phyloP scores from a whole-genome alignment of 495 filamentous ascomycete species.

The Pyronema domesticum region DNA sequence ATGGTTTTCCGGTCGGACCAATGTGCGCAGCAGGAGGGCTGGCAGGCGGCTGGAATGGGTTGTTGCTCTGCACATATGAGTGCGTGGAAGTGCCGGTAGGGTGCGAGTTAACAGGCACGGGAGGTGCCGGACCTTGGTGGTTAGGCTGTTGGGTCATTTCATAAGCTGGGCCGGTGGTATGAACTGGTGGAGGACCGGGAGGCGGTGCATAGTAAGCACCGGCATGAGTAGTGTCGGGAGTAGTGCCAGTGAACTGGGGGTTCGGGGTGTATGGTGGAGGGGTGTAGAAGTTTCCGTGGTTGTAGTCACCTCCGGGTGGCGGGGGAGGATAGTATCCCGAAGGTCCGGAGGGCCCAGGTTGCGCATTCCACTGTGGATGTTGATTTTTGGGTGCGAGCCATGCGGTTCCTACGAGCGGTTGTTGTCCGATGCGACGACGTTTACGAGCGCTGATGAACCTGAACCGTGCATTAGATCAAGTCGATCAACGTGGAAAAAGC shows the following conservation, averaged over 20 bases:
- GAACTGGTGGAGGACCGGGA: background rate
- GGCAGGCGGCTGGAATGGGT: background rate
- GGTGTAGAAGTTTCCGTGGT: background rate
- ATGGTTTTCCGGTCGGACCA: background rate
- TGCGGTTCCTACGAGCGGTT: constrained; percentile 14
- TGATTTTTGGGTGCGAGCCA: constrained; percentile 16
- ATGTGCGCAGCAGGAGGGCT: background rate
- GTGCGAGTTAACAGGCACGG: background rate
- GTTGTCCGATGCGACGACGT: constrained; percentile 12
- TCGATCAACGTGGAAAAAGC: background rate
- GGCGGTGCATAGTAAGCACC: background rate
- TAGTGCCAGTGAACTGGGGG: constrained; percentile 3
- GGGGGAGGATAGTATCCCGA: constrained; percentile 14
- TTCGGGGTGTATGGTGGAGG: constrained; percentile 15
- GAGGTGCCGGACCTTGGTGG: background rate
- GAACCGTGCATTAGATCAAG: background rate
- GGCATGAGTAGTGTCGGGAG: background rate
- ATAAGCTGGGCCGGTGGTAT: background rate
- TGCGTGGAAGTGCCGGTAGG: background rate
- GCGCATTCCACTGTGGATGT: constrained; percentile 7
- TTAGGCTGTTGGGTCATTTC: background rate
- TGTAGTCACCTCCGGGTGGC: constrained; percentile 1
- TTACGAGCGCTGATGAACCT: constrained; percentile 14
- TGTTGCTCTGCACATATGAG: constrained; percentile 2
- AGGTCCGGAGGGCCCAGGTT: background rate